Evolutionary conservation across 495 filamentous ascomycete genomes (phyloP).

Genomic region (Penicillium canariense): DNA sequence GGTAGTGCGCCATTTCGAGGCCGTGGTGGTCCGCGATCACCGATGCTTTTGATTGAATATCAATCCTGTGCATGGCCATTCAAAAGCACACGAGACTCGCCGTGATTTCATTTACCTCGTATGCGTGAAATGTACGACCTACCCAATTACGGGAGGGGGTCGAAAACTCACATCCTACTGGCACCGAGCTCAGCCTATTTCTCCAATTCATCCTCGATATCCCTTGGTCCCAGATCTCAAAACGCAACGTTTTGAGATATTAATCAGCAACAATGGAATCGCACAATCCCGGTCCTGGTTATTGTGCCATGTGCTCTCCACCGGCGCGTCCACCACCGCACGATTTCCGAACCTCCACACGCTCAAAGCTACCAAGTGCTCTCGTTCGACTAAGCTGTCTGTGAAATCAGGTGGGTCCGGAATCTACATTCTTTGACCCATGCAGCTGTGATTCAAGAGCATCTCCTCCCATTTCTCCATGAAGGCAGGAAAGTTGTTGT

Average conservation of each 20-base stretch:
- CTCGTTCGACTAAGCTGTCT: slow-evolving; percentile 3
- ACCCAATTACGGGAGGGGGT: not conserved
- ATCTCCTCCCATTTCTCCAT: slow-evolving; percentile 12
- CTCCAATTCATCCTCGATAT: not conserved
- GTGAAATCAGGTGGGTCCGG: slow-evolving; percentile 7
- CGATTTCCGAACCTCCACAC: slow-evolving; percentile 6
- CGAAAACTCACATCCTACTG: not conserved
- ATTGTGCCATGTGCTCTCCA: slow-evolving; percentile 18
- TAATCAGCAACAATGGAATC: slow-evolving; percentile 1
- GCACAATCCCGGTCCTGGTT: slow-evolving; percentile 14
- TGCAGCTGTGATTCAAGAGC: slow-evolving; percentile 2
- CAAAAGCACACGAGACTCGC: no score
- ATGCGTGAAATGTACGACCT: no score
- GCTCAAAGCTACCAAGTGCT: slow-evolving; percentile 14
- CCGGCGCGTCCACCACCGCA: slow-evolving; percentile 16
- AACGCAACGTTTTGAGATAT: not conserved
- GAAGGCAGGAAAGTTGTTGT: slow-evolving; percentile 13
- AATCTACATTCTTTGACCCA: slow-evolving; percentile 8
- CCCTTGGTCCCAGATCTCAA: not conserved
- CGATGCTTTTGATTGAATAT: not conserved
- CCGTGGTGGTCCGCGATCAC: no score
- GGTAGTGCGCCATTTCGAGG: no score
- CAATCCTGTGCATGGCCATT: no score
- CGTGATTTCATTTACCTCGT: no score
- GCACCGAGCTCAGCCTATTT: not conserved